These are phyloP conservation scores for Boletus rubroflammeus DNA, from an alignment of 768 basidiomycete genomes.

Conservation along the genomic window DNA sequence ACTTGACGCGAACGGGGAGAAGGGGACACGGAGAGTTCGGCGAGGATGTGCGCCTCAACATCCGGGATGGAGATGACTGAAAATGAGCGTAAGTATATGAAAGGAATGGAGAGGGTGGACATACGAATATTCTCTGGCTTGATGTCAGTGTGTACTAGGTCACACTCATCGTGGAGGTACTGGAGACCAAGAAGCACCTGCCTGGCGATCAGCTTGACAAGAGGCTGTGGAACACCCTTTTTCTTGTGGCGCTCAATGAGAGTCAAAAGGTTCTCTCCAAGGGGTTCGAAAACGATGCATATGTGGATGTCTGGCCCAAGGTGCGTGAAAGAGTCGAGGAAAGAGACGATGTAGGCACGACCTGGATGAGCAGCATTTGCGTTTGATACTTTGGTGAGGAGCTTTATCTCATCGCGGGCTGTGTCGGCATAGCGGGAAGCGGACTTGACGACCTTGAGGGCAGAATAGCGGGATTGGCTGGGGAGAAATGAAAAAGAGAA, in stretches of 20 bases:
- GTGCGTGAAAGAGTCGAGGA: conserved; percentile 88
- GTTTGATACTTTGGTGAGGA: conserved; percentile 71
- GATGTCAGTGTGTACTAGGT: conserved; percentile 89
- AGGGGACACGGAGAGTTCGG: conserved; percentile 63
- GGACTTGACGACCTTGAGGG: conserved; percentile 93
- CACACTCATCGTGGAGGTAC: conserved; percentile 90
- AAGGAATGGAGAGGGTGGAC: conserved; percentile 35
- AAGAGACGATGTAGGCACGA: conserved; percentile 76
- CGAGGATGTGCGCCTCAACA: conserved; percentile 67
- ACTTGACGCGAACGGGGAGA: conserved; percentile 77
- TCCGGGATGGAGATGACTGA: conserved; percentile 83
- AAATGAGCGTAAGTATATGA: conserved; percentile 8
- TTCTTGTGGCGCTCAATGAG: conserved; percentile 76
- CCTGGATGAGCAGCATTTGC: conserved; percentile 77
- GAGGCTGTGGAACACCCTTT: conserved; percentile 74
- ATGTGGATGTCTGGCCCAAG: conserved; percentile 74
- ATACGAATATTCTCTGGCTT: conserved; percentile 95
- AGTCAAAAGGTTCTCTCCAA: conserved; percentile 74
- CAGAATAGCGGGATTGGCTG: conserved; percentile 75
- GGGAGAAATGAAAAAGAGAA: conserved; percentile 13
- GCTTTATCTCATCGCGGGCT: conserved; percentile 93
- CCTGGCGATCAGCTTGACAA: conserved; percentile 83
- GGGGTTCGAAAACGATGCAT: conserved; percentile 88
- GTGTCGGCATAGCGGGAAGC: conserved; percentile 95
- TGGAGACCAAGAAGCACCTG: conserved; percentile 87